Percentiles rank a stretch among this genome's conserved stretches.
phyloP scores from a whole-genome alignment of 2,329 filamentous ascomycete species.

The Delphinella strobiligena region DNA sequence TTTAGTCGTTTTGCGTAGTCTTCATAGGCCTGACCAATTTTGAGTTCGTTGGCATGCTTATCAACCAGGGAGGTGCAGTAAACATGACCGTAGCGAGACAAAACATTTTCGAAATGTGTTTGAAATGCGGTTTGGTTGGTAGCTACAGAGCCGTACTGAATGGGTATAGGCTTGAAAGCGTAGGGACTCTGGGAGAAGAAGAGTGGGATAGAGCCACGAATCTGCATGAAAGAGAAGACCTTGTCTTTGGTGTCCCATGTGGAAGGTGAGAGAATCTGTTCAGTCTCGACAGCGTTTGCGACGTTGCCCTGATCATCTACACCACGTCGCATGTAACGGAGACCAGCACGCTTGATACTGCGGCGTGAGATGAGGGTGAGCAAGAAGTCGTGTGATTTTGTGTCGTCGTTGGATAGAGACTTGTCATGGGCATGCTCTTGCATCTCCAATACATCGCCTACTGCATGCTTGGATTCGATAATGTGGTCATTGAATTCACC shows the following conservation, averaged over 20 bases:
- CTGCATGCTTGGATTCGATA: slow-evolving; percentile 14
- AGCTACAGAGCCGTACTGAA: slow-evolving; percentile 67
- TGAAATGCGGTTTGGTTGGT: slow-evolving; percentile 69
- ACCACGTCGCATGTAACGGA: slow-evolving; percentile 81
- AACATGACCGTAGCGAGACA: slow-evolving; percentile 58
- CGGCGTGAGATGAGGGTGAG: slow-evolving; percentile 88
- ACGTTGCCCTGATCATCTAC: slow-evolving; percentile 80
- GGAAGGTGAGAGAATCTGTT: slow-evolving; percentile 72
- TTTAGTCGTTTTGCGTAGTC: slow-evolving; percentile 56
- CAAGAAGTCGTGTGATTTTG: slow-evolving; percentile 42
- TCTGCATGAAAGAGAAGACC: slow-evolving; percentile 73
- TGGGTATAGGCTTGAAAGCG: slow-evolving; percentile 76
- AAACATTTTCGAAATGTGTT: slow-evolving; percentile 63
- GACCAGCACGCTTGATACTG: slow-evolving; percentile 71
- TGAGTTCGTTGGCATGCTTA: slow-evolving; percentile 69
- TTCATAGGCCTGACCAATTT: slow-evolving; percentile 69
- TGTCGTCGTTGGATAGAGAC: slow-evolving; percentile 10
- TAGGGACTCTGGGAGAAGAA: slow-evolving; percentile 95
- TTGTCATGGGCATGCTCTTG: slow-evolving; percentile 8
- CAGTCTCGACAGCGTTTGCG: slow-evolving; percentile 88
- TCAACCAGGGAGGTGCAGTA: slow-evolving; percentile 80
- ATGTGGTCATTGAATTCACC: slow-evolving; percentile 18
- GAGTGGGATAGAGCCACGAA: slow-evolving; percentile 81
- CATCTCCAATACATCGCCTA: slow-evolving; percentile 11
- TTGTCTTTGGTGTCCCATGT: slow-evolving; percentile 51